phyloP scores from a whole-genome alignment of 139 green algal genomes.

The Chlorella ohadii region DNA sequence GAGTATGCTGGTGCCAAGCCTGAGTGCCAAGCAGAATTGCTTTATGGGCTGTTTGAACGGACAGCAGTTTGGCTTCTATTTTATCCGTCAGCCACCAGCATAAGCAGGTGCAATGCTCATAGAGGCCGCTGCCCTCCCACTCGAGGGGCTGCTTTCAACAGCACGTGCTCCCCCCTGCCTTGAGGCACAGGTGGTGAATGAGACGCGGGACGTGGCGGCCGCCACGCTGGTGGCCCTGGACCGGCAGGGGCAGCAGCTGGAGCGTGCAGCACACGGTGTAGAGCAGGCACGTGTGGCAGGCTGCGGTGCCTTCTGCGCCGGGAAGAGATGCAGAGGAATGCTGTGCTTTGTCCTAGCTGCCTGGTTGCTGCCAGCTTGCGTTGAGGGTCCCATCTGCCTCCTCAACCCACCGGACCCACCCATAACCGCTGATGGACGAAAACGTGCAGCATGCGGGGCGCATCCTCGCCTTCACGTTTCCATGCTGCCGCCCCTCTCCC shows the following conservation, averaged over 20 bases:
- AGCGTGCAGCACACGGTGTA: conserved; percentile 8
- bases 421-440: conserved; percentile 28
- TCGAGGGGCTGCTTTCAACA: neutral
- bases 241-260: conserved; percentile 36
- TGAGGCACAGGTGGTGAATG: conserved; percentile 19
- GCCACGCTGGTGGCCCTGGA: conserved; percentile 26
- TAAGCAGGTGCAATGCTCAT: too few relatives aligned
- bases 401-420: neutral
- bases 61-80: too few relatives aligned
- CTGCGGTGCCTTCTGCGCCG: neutral
- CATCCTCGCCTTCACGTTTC: conserved; percentile 43
- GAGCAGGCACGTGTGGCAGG: neutral
- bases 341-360: too few relatives aligned
- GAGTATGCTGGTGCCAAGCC: too few relatives aligned
- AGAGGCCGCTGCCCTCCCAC: too few relatives aligned
- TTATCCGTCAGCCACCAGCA: too few relatives aligned
- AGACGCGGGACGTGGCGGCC: conserved; percentile 23
- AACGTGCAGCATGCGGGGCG: conserved; percentile 38
- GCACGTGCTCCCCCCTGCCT: neutral
- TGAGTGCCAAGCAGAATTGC: too few relatives aligned
- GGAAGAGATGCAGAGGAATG: too few relatives aligned
- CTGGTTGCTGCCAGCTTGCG: too few relatives aligned
- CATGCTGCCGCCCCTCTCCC: too few relatives aligned
- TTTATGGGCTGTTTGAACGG: too few relatives aligned
- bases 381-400: too few relatives aligned